These are phyloP conservation scores for Perilla frutescens DNA, from an alignment of 257 asterid genomes.

Conservation along the genomic window DNA sequence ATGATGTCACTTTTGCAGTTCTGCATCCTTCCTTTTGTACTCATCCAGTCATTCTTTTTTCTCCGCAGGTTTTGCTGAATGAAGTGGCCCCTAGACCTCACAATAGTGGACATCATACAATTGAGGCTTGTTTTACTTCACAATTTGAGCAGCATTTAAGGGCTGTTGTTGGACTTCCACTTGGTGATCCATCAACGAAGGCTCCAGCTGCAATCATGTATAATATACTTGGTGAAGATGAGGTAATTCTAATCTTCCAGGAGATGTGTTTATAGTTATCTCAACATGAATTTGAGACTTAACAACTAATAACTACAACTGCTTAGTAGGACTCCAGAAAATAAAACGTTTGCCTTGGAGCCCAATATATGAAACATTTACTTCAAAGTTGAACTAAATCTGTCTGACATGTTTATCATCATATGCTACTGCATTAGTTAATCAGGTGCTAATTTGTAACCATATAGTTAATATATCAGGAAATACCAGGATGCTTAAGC, in stretches of 20 bases:
- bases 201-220: too few species aligned
- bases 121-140: conserved; percentile 88
- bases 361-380: neutral
- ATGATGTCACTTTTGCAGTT: conserved; percentile 22
- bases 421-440: too few species aligned
- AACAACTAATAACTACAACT: conserved; percentile 58
- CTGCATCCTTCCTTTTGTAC: conserved; percentile 19
- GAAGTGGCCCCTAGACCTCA: conserved; percentile 99
- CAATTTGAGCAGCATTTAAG: conserved; percentile 96
- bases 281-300: neutral
- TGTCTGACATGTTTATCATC: too few species aligned
- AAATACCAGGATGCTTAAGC: neutral
- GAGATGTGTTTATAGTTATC: neutral
- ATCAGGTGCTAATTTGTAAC: too few species aligned
- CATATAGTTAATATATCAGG: conserved; percentile 61
- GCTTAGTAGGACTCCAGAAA: neutral
- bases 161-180: conserved; percentile 95
- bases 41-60: conserved; percentile 33
- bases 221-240: conserved; percentile 73
- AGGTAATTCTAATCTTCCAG: conserved; percentile 52
- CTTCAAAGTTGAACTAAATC: neutral
- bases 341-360: neutral
- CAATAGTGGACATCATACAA: conserved; percentile 96
- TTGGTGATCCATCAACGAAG: conserved; percentile 53
- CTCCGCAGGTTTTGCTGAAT: conserved; percentile 74